Evolutionary conservation across 345 rosid species (phyloP).

Genomic region (Sisymbrium altissimum): DNA sequence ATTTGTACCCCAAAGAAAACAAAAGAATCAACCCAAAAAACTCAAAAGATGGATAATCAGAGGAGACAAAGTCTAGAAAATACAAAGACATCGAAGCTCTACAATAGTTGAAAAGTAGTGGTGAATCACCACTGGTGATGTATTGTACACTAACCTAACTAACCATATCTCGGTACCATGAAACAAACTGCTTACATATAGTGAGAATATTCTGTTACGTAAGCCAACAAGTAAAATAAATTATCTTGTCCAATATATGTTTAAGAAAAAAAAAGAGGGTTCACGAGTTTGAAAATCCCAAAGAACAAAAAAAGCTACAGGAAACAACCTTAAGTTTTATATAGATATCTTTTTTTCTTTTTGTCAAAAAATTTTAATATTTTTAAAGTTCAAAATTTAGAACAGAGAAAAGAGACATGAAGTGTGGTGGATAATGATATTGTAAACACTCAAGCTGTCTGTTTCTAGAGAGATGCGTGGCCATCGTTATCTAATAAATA

Average conservation of each 20-base stretch:
- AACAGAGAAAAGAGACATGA: slow-evolving; percentile 2
- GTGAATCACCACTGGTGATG: no score
- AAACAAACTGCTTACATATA: slow-evolving; percentile 27
- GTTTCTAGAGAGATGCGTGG: slow-evolving; percentile 17
- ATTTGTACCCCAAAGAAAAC: slow-evolving; percentile 17
- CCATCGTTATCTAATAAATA: slow-evolving; percentile 33
- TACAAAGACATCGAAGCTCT: slow-evolving; percentile 29
- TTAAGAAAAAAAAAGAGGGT: not conserved
- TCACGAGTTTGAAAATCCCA: slow-evolving; percentile 29
- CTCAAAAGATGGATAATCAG: slow-evolving; percentile 5
- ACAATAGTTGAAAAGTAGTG: slow-evolving; percentile 24
- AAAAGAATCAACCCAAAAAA: slow-evolving; percentile 20
- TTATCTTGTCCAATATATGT: not conserved
- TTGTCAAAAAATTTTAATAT: not conserved
- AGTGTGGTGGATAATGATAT: slow-evolving; percentile 22
- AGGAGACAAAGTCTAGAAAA: slow-evolving; percentile 21
- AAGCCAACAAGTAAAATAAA: not conserved
- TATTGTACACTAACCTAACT: slow-evolving; percentile 30
- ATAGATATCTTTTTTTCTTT: not conserved
- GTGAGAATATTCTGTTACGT: slow-evolving; percentile 32
- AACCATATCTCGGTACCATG: slow-evolving; percentile 24
- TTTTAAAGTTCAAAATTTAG: slow-evolving; percentile 7
- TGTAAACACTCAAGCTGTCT: slow-evolving; percentile 30
- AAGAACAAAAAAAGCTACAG: not conserved
- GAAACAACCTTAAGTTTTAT: not conserved